A percentile compares a stretch with the other conserved stretches of the same genome.
These are phyloP conservation scores for Stenogyne calaminthoides DNA, from an alignment of 305 asterid species.

Conservation along the genomic window DNA sequence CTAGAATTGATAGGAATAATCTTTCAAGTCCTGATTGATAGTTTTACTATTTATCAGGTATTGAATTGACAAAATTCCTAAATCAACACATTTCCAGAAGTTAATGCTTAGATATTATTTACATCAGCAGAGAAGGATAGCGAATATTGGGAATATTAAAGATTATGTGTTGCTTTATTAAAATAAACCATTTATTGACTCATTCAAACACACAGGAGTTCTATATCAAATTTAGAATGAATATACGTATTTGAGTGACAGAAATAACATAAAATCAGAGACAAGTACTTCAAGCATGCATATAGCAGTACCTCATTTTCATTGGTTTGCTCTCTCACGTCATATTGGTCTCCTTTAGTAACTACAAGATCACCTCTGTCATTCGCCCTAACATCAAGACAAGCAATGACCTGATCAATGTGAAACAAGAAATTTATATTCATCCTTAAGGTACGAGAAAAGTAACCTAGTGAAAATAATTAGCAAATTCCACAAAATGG, in stretches of 20 bases:
- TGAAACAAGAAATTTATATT: neutral
- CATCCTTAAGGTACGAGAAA: neutral
- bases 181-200: neutral
- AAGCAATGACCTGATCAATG: slow-evolving; percentile 81
- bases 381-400: slow-evolving; percentile 96
- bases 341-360: slow-evolving; percentile 98
- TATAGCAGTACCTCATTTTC: slow-evolving; percentile 72
- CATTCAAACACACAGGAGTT: neutral
- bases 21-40: too few relatives aligned
- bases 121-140: neutral
- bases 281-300: slow-evolving; percentile 9
- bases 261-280: neutral
- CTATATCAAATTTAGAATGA: neutral
- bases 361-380: slow-evolving; percentile 94
- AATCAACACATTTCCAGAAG: neutral
- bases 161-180: neutral
- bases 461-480: neutral
- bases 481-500: neutral
- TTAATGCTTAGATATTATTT: neutral
- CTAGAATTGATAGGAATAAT: too few relatives aligned
- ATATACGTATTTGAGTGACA: neutral
- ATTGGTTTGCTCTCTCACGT: slow-evolving; percentile 76
- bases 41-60: too few relatives aligned
- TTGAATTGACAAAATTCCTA: too few relatives aligned
- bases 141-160: neutral